Conservation (phyloP, 2,329 filamentous ascomycete species). For the Botrytis fragariae region DNA sequence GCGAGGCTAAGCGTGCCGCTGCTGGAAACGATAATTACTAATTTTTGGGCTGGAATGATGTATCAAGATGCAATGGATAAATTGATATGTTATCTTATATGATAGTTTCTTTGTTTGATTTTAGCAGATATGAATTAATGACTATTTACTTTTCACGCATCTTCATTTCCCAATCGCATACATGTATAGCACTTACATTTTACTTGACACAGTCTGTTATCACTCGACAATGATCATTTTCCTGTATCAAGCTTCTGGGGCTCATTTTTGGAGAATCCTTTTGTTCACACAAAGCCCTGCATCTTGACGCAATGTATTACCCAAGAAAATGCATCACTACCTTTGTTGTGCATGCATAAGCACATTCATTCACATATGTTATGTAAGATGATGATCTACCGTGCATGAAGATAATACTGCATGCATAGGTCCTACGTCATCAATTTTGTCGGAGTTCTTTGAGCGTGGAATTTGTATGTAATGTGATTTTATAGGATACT, state of each 20-base stretch:
- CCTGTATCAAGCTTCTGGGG: neutral
- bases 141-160: neutral
- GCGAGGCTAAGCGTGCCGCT: slow-evolving; percentile 49
- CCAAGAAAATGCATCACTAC: neutral
- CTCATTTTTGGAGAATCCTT: too few relatives aligned
- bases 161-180: too few relatives aligned
- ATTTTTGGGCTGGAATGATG: neutral
- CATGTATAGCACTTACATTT: neutral
- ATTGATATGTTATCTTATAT: neutral
- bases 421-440: neutral
- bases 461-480: neutral
- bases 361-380: neutral
- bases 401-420: neutral
- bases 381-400: neutral
- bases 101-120: neutral
- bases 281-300: neutral
- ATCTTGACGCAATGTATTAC: neutral
- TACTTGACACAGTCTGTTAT: neutral
- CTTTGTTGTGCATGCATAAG: neutral
- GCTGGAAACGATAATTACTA: slow-evolving; percentile 30
- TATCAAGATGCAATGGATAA: neutral
- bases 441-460: too few relatives aligned
- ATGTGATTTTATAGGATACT: too few relatives aligned
- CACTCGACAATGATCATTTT: neutral
- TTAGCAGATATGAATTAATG: slow-evolving; percentile 9